Conservation (phyloP, 78 protist genomes). For the Dictyostelium capitatum region DNA sequence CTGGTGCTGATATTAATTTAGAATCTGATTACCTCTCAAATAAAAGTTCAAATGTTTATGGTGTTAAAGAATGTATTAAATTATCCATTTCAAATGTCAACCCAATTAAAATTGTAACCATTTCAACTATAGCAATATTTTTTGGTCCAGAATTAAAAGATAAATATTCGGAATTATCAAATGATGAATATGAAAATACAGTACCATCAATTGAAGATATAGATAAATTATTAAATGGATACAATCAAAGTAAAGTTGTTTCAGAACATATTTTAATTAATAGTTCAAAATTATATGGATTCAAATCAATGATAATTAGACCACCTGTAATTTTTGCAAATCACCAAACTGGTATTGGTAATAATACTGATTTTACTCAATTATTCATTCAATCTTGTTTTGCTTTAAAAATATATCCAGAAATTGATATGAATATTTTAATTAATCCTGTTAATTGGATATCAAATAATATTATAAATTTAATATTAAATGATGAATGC, state of each 20-base stretch:
- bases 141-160: background rate
- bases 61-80: conserved; percentile 4
- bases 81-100: background rate
- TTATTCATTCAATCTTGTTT: too few relatives aligned
- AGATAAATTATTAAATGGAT: background rate
- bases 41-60: background rate
- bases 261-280: conserved; percentile 10
- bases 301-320: background rate
- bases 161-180: too few relatives aligned
- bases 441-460: too few relatives aligned
- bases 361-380: too few relatives aligned
- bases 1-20: conserved; percentile 43
- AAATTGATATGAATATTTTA: too few relatives aligned
- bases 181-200: background rate
- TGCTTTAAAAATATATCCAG: too few relatives aligned
- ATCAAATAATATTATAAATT: too few relatives aligned
- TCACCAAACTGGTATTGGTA: too few relatives aligned
- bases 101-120: background rate
- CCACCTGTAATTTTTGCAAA: background rate
- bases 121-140: conserved; percentile 42
- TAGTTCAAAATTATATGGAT: background rate
- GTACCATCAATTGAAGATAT: background rate
- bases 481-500: too few relatives aligned
- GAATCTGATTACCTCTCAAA: background rate
- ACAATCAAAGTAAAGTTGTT: conserved; percentile 50